These are phyloP conservation scores for Datura wrightii DNA, from an alignment of 257 asterid species.

Conservation along the genomic window DNA sequence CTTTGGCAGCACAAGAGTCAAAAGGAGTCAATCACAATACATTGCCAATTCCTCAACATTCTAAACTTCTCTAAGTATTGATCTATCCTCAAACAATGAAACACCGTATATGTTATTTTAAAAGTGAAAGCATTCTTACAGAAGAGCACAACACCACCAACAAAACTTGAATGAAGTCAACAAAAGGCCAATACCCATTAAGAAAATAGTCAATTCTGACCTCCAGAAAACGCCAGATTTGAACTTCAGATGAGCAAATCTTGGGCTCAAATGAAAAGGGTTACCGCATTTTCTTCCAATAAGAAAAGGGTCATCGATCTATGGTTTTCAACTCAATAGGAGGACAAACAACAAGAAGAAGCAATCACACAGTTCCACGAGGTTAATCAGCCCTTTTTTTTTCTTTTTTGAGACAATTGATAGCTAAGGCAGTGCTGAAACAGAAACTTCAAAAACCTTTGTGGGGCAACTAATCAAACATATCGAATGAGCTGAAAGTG, in stretches of 20 bases:
- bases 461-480: neutral
- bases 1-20: constrained; percentile 2
- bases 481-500: neutral
- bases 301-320: constrained; percentile 46
- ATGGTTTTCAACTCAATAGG: constrained; percentile 2
- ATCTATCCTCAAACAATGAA: neutral
- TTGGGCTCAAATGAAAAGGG: constrained; percentile 28
- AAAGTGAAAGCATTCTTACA: constrained; percentile 25
- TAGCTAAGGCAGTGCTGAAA: neutral
- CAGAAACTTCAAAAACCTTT: neutral
- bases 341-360: constrained; percentile 26
- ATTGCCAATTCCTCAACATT: neutral
- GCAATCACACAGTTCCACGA: neutral
- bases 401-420: neutral
- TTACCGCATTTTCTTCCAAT: constrained; percentile 46
- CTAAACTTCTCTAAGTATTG: neutral
- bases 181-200: constrained; percentile 9
- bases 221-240: constrained; percentile 50
- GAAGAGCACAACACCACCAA: constrained; percentile 26
- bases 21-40: neutral
- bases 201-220: constrained; percentile 11
- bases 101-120: neutral
- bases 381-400: neutral
- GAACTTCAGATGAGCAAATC: constrained; percentile 36
- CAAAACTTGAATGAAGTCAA: constrained; percentile 30